Conservation (phyloP, 495 filamentous ascomycete genomes). For the Penicillium maclennaniae region DNA sequence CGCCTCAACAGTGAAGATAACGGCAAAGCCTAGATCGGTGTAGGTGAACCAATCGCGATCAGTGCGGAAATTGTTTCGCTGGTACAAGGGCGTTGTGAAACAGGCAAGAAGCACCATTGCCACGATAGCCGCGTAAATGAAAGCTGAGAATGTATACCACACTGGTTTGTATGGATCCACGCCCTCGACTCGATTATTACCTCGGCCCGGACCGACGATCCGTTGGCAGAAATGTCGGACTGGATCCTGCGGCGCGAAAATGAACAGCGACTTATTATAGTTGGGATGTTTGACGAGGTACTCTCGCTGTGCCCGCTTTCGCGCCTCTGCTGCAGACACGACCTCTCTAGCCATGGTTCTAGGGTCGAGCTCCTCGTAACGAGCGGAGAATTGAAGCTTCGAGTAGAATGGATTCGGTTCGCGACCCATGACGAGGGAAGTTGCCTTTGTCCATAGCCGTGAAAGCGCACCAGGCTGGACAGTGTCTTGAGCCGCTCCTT, state of each 20-base stretch:
- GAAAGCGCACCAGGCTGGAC: slow-evolving; percentile 54
- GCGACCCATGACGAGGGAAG: slow-evolving; percentile 50
- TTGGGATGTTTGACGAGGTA: slow-evolving; percentile 81
- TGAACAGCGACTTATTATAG: slow-evolving; percentile 89
- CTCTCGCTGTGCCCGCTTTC: slow-evolving; percentile 83
- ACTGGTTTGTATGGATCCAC: slow-evolving; percentile 78
- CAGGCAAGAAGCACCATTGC: slow-evolving; percentile 96
- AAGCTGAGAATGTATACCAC: slow-evolving; percentile 89
- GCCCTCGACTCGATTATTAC: slow-evolving; percentile 78
- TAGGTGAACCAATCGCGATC: slow-evolving; percentile 91
- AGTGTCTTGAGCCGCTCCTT: slow-evolving; percentile 25
- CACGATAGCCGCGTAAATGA: slow-evolving; percentile 92
- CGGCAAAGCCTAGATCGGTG: slow-evolving; percentile 84
- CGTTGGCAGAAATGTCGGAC: slow-evolving; percentile 81
- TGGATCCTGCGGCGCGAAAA: slow-evolving; percentile 74
- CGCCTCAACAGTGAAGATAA: slow-evolving; percentile 83
- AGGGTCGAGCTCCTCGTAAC: slow-evolving; percentile 76
- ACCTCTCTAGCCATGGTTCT: slow-evolving; percentile 85
- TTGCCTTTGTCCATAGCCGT: slow-evolving; percentile 52
- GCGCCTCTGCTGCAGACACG: slow-evolving; percentile 72
- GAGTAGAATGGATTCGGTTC: slow-evolving; percentile 98
- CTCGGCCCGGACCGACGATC: slow-evolving; percentile 88
- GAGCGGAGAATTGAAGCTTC: slow-evolving; percentile 65
- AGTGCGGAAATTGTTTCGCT: slow-evolving; percentile 74
- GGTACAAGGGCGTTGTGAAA: slow-evolving; percentile 89